Conservation (phyloP, 129 eudicot species). For the Escallonia herrerae region DNA sequence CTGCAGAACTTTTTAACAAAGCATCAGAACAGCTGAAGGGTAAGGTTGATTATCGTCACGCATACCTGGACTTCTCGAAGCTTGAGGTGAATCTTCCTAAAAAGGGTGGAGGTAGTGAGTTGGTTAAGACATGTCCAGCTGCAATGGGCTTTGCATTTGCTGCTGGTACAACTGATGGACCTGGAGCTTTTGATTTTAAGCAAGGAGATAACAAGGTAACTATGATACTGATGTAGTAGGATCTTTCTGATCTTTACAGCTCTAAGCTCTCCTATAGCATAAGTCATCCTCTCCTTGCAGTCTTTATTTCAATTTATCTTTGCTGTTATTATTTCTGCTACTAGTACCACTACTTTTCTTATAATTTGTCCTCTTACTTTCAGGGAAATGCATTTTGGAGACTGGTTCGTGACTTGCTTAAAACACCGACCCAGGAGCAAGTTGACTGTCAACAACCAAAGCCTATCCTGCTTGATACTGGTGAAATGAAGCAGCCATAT, state of each 20-base stretch:
- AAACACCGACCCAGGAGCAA: constrained; percentile 71
- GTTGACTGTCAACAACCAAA: constrained; percentile 88
- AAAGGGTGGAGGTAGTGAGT: constrained; percentile 56
- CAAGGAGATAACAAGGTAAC: constrained; percentile 86
- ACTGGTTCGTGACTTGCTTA: constrained; percentile 76
- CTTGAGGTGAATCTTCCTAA: constrained; percentile 67
- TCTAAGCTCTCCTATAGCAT: too few species aligned
- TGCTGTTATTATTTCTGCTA: constrained; percentile 3
- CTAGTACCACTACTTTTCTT: neutral
- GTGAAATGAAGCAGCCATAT: constrained; percentile 93
- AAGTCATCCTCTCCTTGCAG: too few species aligned
- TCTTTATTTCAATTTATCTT: neutral
- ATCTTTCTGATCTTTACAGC: too few species aligned
- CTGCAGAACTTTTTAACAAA: constrained; percentile 70
- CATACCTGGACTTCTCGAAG: constrained; percentile 70
- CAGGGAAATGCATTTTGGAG: constrained; percentile 98
- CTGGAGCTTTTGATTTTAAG: constrained; percentile 95
- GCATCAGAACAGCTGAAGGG: constrained; percentile 80
- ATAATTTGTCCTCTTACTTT: neutral
- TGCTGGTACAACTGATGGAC: constrained; percentile 99
- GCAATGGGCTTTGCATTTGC: constrained; percentile 99
- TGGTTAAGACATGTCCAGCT: constrained; percentile 91
- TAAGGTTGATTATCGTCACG: constrained; percentile 77
- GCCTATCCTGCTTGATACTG: constrained; percentile 92
- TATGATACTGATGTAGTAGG: neutral